Evolutionary conservation across 2,329 filamentous ascomycete genomes (phyloP).

Genomic region (Tolypocladium endophyticum): DNA sequence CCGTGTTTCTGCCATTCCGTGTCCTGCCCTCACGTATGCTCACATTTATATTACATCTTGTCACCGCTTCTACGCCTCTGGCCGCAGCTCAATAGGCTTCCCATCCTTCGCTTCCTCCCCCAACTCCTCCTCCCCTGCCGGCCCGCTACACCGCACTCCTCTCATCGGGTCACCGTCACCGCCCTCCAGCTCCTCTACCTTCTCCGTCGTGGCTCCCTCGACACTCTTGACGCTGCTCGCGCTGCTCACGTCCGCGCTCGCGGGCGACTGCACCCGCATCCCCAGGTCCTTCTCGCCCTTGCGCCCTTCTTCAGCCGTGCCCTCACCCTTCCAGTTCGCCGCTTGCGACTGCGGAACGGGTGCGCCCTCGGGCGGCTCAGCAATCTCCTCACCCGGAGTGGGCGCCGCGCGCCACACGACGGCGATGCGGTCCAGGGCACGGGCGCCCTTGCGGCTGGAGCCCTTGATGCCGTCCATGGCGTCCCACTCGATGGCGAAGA

Average conservation of each 20-base stretch:
- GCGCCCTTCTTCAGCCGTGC: conserved; percentile 26
- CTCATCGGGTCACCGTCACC: conserved; percentile 13
- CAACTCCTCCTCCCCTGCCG: conserved; percentile 21
- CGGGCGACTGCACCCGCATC: conserved; percentile 51
- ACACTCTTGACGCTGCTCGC: conserved; percentile 47
- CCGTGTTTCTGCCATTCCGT: neutral
- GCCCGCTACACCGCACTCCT: conserved; percentile 25
- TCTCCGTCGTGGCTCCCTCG: conserved; percentile 5
- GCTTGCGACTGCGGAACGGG: conserved; percentile 59
- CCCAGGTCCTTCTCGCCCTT: conserved; percentile 53
- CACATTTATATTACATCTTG: neutral
- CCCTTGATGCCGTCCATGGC: conserved; percentile 93
- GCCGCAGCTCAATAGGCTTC: neutral
- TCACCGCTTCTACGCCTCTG: neutral
- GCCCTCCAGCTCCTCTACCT: conserved; percentile 1
- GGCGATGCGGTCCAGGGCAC: conserved; percentile 70
- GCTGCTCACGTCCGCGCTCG: conserved; percentile 57
- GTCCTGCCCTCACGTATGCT: neutral
- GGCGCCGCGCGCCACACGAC: conserved; percentile 64
- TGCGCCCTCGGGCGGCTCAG: conserved; percentile 55
- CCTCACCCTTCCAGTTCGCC: conserved; percentile 64
- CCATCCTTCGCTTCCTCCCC: conserved; percentile 6
- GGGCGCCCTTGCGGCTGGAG: conserved; percentile 67
- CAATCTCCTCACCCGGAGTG: conserved; percentile 26
- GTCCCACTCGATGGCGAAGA: conserved; percentile 50